Percentiles rank a stretch among this genome's conserved stretches.
Conservation (phyloP, 2,329 filamentous ascomycete genomes). For the Trichoderma koningiopsis region DNA sequence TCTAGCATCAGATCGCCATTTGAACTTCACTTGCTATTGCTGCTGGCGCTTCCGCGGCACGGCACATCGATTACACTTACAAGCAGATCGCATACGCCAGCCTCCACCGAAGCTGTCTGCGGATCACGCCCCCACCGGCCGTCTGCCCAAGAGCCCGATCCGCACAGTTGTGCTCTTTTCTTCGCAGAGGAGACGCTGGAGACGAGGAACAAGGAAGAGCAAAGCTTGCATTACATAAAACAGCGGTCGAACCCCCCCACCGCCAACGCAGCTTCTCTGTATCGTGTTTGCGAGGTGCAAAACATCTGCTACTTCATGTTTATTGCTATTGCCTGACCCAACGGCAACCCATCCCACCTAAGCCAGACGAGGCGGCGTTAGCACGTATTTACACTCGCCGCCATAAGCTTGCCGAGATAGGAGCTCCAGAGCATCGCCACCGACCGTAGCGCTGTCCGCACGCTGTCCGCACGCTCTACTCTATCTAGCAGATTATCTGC, state of each 20-base stretch:
- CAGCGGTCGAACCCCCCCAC: neutral
- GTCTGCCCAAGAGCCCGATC: conserved; percentile 3
- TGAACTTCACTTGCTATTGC: neutral
- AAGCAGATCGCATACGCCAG: neutral
- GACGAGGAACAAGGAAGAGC: neutral
- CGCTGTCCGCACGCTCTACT: neutral
- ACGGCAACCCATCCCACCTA: neutral
- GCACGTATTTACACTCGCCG: conserved; percentile 21
- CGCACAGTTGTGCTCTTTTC: neutral
- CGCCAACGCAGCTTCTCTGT: neutral
- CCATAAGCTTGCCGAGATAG: conserved; percentile 26
- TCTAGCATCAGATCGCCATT: neutral
- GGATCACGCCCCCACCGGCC: conserved; percentile 22
- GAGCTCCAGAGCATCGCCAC: conserved; percentile 24
- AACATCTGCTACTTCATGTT: neutral
- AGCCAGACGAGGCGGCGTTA: conserved; percentile 19
- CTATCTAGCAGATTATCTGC: neutral
- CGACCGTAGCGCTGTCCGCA: conserved; percentile 12
- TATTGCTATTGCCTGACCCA: conserved; percentile 1
- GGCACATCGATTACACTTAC: neutral
- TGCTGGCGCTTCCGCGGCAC: neutral
- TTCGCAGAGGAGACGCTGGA: neutral
- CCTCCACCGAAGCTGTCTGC: conserved; percentile 7
- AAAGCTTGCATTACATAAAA: neutral
- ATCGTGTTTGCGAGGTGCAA: neutral